Percentiles rank a stretch among this genome's conserved stretches.
phyloP scores from a whole-genome alignment of 108 stramenopile genomes.

The Conticribra weissflogii region DNA sequence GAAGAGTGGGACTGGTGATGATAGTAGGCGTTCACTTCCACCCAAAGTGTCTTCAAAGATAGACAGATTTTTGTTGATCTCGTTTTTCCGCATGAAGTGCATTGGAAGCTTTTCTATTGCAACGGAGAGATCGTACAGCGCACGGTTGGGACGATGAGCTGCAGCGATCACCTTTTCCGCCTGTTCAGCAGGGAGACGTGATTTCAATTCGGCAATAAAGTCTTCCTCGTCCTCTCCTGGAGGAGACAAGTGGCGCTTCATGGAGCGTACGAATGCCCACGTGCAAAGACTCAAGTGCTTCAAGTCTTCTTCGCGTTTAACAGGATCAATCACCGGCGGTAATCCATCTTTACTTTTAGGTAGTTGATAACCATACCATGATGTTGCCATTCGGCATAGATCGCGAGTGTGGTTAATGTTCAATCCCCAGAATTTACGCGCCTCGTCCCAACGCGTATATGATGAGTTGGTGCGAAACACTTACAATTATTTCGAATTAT shows the following conservation, averaged over 20 bases:
- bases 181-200: constrained; percentile 44
- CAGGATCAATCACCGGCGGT: constrained; percentile 19
- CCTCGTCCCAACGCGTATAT: constrained; percentile 73
- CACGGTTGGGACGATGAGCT: no score
- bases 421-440: constrained; percentile 72
- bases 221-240: constrained; percentile 60
- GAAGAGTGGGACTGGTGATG: constrained; percentile 72
- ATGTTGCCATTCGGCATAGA: constrained; percentile 60
- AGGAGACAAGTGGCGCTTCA: constrained; percentile 71
- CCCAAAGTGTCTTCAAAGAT: no score
- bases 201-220: constrained; percentile 49
- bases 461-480: constrained; percentile 72
- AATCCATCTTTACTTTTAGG: constrained; percentile 16
- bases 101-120: constrained; percentile 75
- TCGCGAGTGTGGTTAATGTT: constrained; percentile 74
- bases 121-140: constrained; percentile 57
- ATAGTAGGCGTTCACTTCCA: constrained; percentile 53
- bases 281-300: constrained; percentile 49
- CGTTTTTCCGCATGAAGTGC: constrained; percentile 63
- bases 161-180: constrained; percentile 59
- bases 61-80: constrained; percentile 53
- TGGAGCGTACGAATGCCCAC: no score
- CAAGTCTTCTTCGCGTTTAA: constrained; percentile 52
- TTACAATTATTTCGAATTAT: background rate
- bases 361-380: constrained; percentile 48